Percentiles rank a stretch among this genome's conserved stretches.
Evolutionary conservation across 2,329 filamentous ascomycete genomes (phyloP).

Genomic region (Zasmidium angulare): DNA sequence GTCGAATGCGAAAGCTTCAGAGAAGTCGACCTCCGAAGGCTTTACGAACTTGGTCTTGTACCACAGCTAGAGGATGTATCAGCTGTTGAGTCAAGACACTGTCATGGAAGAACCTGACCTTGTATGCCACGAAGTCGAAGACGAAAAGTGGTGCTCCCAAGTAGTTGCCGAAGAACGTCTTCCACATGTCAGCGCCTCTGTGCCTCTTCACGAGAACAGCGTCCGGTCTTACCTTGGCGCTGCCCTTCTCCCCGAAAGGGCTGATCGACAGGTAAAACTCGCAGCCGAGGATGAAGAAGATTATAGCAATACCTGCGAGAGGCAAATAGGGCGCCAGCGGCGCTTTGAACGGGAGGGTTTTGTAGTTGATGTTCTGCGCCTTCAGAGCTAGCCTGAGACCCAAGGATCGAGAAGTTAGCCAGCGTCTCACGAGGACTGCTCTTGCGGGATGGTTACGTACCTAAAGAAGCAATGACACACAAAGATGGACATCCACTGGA

Average conservation of each 20-base stretch:
- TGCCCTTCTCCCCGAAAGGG: constrained; percentile 33
- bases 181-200: neutral
- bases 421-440: too few relatives aligned
- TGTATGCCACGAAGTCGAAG: constrained; percentile 30
- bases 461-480: constrained; percentile 31
- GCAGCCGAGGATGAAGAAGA: constrained; percentile 32
- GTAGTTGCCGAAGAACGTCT: constrained; percentile 36
- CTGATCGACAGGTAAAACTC: constrained; percentile 37
- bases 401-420: too few relatives aligned
- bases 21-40: constrained; percentile 16
- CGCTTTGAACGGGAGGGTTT: constrained; percentile 28
- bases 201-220: neutral
- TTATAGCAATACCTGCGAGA: constrained; percentile 28
- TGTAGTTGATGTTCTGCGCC: constrained; percentile 30
- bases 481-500: constrained; percentile 32
- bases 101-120: constrained; percentile 9
- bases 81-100: neutral
- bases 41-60: constrained; percentile 19
- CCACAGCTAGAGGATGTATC: constrained; percentile 10
- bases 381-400: constrained; percentile 20
- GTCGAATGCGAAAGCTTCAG: constrained; percentile 19
- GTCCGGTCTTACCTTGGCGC: constrained; percentile 19
- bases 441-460: neutral
- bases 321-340: constrained; percentile 30
- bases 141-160: constrained; percentile 35